Evolutionary conservation across 1,284 basidiomycete genomes (phyloP).

Genomic region (Malassezia cuniculi): DNA sequence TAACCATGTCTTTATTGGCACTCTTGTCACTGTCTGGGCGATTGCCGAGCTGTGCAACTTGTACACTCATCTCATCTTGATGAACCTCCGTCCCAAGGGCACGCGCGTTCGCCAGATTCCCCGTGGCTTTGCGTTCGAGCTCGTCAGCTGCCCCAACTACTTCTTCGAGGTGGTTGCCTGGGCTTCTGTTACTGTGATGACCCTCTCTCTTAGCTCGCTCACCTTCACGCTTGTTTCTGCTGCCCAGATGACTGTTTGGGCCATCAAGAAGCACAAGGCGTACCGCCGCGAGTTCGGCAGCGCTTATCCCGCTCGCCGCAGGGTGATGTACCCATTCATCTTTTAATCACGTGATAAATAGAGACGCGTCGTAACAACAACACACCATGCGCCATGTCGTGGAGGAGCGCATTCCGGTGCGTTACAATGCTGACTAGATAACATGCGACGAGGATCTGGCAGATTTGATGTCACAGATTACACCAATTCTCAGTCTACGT

Average conservation of each 20-base stretch:
- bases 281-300: constrained; percentile 85
- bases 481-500: constrained; percentile 3
- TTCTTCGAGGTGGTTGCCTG: constrained; percentile 75
- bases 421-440: not conserved
- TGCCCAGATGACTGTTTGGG: constrained; percentile 74
- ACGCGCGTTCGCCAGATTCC: constrained; percentile 72
- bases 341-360: constrained; percentile 27
- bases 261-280: constrained; percentile 72
- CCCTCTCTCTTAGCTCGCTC: constrained; percentile 53
- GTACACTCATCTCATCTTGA: constrained; percentile 66
- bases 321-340: constrained; percentile 68
- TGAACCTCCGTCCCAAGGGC: constrained; percentile 67
- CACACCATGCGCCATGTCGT: not conserved
- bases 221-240: constrained; percentile 60
- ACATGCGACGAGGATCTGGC: constrained; percentile 5
- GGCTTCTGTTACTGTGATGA: constrained; percentile 63
- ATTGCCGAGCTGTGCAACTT: constrained; percentile 78
- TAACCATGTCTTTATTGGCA: constrained; percentile 57
- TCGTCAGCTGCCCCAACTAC: constrained; percentile 85
- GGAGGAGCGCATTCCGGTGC: not conserved
- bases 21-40: constrained; percentile 59
- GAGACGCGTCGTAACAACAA: not conserved
- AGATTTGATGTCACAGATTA: not conserved
- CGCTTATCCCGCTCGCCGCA: constrained; percentile 63
- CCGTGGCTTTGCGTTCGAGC: constrained; percentile 62